Evolutionary conservation across 345 rosid species (phyloP), one percentile per base, ranked within the genome.

Genomic region (Conringia planisiliqua): DNA sequence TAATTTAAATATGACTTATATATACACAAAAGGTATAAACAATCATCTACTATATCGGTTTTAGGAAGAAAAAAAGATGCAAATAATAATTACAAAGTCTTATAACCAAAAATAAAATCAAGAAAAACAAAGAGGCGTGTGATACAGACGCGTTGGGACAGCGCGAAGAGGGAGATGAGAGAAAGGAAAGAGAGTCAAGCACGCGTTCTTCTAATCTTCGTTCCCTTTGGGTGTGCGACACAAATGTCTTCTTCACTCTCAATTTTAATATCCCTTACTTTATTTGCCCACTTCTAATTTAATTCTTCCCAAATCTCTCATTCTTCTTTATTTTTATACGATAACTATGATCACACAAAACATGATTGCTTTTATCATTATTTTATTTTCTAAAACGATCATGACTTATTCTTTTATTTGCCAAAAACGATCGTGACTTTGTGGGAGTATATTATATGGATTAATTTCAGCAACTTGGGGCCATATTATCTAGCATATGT

Each of bases 161-260:
- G 71, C 38, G 56, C 56, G 32, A 20, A 55, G 66, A 30, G 46
- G 17, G 5, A 33, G n/a, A n/a, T n/a, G n/a, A n/a, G 11, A 55
- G 16, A 43, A 5, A 51, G 9, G 22, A 5, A 55, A 51, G 5
- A 54, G 63, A 74, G 78, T 66, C 72, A 74, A 57, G 43, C 68
- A 74, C 78, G 73, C 78, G 68, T 66, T 74, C 61, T 52, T 66
- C 67, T 46, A 44, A 24, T 54, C 70, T 54, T 54, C 17, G 32
- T 64, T 43, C 57, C 27, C 66, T 33, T 73, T 56, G 72, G 46
- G 78, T 58, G 72, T 42, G 72, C 78, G 72, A 66, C 60, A 74
- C 10, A 17, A 56, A 24, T 56, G 48, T 65, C 65, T 44, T 27
- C 54, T 50, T 48, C 58, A 54, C 44, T 47, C 55, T 46, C 57